These are phyloP conservation scores for Tuber brumale DNA, from an alignment of 495 filamentous ascomycete species.

Conservation along the genomic window DNA sequence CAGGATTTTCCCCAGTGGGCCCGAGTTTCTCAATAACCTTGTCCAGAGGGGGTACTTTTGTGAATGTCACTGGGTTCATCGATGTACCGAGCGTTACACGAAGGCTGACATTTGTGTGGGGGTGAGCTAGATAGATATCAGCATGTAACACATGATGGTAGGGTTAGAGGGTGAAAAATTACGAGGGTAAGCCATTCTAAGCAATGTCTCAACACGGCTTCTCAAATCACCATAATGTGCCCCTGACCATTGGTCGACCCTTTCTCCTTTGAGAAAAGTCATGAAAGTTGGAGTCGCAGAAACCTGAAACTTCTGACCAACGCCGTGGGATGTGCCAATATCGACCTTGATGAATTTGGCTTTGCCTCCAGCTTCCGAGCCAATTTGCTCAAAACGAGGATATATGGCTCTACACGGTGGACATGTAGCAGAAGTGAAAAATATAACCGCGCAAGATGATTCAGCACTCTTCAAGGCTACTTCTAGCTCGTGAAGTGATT, in stretches of 20 bases:
- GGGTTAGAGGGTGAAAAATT: background rate
- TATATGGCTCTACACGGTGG: constrained; percentile 78
- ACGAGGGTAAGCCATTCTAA: constrained; percentile 66
- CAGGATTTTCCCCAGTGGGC: constrained; percentile 47
- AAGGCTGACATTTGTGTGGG: constrained; percentile 62
- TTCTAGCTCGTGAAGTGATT: constrained; percentile 54
- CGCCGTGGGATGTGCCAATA: constrained; percentile 58
- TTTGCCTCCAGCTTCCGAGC: constrained; percentile 62
- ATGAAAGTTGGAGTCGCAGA: constrained; percentile 84
- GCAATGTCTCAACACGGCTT: constrained; percentile 63
- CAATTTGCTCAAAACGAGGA: constrained; percentile 74
- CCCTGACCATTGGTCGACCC: constrained; percentile 74
- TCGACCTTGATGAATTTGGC: constrained; percentile 80
- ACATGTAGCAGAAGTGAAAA: constrained; percentile 87
- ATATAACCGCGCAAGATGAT: constrained; percentile 69
- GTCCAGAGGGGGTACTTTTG: constrained; percentile 72
- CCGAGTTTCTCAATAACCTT: constrained; percentile 77
- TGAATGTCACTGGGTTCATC: constrained; percentile 63
- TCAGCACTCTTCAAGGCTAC: constrained; percentile 53
- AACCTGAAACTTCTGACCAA: constrained; percentile 60
- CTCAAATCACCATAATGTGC: constrained; percentile 62
- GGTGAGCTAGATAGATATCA: constrained; percentile 50
- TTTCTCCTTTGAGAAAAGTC: constrained; percentile 69
- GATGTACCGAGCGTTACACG: constrained; percentile 60
- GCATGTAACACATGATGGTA: background rate